Evolutionary conservation across 257 asterid species (phyloP), one percentile per base, ranked within the genome.

Genomic region (Solanum chilense): DNA sequence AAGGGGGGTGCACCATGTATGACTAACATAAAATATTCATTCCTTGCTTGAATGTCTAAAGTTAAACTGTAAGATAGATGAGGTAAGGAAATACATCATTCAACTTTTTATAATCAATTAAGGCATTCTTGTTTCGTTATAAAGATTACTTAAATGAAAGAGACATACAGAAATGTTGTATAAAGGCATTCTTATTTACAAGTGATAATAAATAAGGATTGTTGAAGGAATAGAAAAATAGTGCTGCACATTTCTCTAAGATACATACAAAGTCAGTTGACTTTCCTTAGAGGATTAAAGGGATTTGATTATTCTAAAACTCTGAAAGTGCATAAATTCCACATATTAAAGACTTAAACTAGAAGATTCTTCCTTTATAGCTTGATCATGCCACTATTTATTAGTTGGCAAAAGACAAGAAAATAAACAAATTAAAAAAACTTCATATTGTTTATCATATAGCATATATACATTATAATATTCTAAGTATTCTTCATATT

Each of bases 11-110:
- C 68, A 80, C 68, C 68, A 47, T 10, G 85, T 47, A 47, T 80
- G 68, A 18, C 29, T 80, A 80, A 47, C 68, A 80, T 80, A 80
- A 80, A 80, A 80, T 80, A 80, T 47, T 47, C 85, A 76, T 16
- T 18, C 44, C 42, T 47, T 29, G 85, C 68, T 29, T 27, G 42
- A 80, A 16, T 14, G 33, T n/a, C 7, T 47, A 80, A 80, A 47
- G 10, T 16, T 27, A 45, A 18, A 80, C 44, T 42, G 42, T 29
- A 27, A 29, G 11, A 80, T 29, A 47, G 44, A 80, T 80, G 85
- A 80, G 85, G 85, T 33, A 92, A 90, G 85, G 91, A 87, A 87
- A 75, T 52, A 87, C 86, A 91, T 86, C 88, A 91, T 86, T 91
- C 93, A 5, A 64, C 44, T 89, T 76, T 64, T 66, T 56, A 18